Evolutionary conservation across 1,139 yeast species (phyloP), one percentile per base, ranked within the genome.

Genomic region (Debaryomyces subglobosus): DNA sequence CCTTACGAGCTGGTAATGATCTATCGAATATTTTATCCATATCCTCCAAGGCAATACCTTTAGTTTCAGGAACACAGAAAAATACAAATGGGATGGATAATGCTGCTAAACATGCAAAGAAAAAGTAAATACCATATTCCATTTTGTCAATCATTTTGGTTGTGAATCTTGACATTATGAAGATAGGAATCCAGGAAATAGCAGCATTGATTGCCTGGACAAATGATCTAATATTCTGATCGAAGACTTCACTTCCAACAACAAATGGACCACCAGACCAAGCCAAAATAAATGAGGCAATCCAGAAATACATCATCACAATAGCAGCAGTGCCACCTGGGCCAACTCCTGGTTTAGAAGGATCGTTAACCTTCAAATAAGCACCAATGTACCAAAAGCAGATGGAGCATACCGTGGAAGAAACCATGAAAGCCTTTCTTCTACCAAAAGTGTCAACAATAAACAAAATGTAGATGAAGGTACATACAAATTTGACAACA

Each of bases 231-330:
- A 73, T 69, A 50, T 72, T 71, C 52, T 70, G 75, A 55, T 72
- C 77, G 53, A 71, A 73, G 1, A 73, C 69, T 53, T 74, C 79
- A 45, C 71, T 58, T 9, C 79, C 78, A 41, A 72, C 69, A 35
- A 74, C 77, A 52, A 69, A 74, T 3, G 78, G 78, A 33, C 76
- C 77, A 6, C 76, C 77, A 12, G 75, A 69, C 78, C 79, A 74
- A 1, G 77, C 77, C 40, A 68, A 60, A 41, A 72, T 72, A 47
- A 73, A 74, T 1, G 75, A 68, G 4, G 76, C 76, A 44, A 72
- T 69, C 77, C 78, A 73, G 41, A 73, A 60, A 54, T 73, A 74
- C 77, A 74, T 72, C 68, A 73, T 61, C 7, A 62, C 77, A 54
- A 72, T 69, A 10, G 78, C 78, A 9, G 75, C 76, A 29, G 65